Evolutionary conservation across 2,329 filamentous ascomycete genomes (phyloP).

Genomic region (Stachybotrys chartarum): DNA sequence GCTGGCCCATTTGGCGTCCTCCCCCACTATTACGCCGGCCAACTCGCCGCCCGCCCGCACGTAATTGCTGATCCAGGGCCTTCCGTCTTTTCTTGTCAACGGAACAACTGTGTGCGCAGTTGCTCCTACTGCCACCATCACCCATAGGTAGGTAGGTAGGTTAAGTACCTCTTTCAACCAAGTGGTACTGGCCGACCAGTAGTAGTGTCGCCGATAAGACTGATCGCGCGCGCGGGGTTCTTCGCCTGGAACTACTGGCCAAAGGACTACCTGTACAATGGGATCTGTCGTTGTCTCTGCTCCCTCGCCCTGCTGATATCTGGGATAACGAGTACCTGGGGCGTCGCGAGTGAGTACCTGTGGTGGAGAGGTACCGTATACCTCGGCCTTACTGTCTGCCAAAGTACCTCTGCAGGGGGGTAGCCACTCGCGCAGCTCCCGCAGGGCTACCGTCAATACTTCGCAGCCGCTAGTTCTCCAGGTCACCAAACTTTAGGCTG

Average conservation of each 20-base stretch:
- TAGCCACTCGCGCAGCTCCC: background rate
- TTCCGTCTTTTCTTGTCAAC: too few species aligned
- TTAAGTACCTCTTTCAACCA: too few species aligned
- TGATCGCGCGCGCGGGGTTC: too few species aligned
- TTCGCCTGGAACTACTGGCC: too few species aligned
- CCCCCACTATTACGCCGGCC: conserved; percentile 52
- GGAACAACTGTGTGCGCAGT: too few species aligned
- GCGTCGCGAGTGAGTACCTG: background rate
- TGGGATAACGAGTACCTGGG: background rate
- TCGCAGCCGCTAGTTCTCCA: background rate
- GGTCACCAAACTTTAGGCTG: background rate
- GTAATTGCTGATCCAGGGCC: background rate
- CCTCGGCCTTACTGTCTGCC: background rate
- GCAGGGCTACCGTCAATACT: background rate
- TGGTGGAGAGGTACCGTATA: background rate
- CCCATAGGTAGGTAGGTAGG: too few species aligned
- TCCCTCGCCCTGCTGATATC: conserved; percentile 10
- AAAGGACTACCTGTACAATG: too few species aligned
- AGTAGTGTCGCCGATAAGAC: too few species aligned
- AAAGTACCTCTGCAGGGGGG: background rate
- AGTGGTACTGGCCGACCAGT: too few species aligned
- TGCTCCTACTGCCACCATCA: too few species aligned
- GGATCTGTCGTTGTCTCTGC: background rate
- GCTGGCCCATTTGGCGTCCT: conserved; percentile 4
- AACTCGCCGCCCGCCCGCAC: conserved; percentile 41